Conservation (phyloP, 106 monocot genomes). For the Allium fistulosum region DNA sequence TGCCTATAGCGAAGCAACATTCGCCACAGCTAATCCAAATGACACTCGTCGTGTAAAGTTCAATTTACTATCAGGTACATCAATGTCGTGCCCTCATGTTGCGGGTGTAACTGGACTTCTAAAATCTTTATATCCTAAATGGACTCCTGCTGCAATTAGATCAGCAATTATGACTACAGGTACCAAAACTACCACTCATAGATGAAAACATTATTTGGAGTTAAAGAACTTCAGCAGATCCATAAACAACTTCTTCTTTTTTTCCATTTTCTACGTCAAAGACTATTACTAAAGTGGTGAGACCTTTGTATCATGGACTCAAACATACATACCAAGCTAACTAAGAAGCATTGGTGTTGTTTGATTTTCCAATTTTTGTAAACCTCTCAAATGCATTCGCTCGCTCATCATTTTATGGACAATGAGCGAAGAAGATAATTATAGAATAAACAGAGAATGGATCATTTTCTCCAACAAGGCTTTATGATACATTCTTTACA, state of each 20-base stretch:
- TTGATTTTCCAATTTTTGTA: too few species aligned
- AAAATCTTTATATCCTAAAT: constrained; percentile 32
- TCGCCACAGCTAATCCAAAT: background rate
- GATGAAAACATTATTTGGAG: background rate
- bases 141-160: constrained; percentile 41
- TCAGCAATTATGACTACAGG: constrained; percentile 67
- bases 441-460: too few species aligned
- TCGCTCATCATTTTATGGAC: too few species aligned
- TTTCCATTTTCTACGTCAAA: background rate
- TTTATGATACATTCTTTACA: background rate
- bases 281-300: background rate
- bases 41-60: constrained; percentile 22
- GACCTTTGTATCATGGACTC: background rate
- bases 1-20: constrained; percentile 16
- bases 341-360: too few species aligned
- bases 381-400: too few species aligned
- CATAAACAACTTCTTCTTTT: background rate
- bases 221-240: background rate
- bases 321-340: background rate
- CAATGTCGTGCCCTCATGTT: constrained; percentile 55
- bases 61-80: constrained; percentile 33
- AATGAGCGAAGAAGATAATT: too few species aligned
- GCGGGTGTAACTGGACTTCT: constrained; percentile 47
- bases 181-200: background rate
- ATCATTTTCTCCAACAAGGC: background rate